Evolutionary conservation across 2,329 filamentous ascomycete genomes (phyloP).

Genomic region (Paecilomyces formosus): DNA sequence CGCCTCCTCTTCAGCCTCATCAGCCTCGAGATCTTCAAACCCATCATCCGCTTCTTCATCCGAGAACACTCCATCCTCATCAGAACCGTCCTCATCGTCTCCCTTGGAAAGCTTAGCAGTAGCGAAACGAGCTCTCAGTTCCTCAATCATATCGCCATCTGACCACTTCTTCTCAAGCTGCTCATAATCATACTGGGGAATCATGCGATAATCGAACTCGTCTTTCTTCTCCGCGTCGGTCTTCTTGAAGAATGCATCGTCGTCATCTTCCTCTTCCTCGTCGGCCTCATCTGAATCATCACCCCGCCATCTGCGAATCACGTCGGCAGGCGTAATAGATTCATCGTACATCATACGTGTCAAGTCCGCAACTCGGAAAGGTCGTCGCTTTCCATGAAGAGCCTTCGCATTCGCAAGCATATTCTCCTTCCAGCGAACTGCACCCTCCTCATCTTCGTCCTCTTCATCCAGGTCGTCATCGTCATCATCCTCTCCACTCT

Average conservation of each 20-base stretch:
- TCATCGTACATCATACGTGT: slow-evolving; percentile 85
- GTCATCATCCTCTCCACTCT: slow-evolving; percentile 40
- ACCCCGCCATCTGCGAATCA: slow-evolving; percentile 73
- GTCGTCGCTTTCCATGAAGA: slow-evolving; percentile 61
- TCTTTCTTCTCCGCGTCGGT: slow-evolving; percentile 43
- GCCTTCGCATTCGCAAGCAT: slow-evolving; percentile 66
- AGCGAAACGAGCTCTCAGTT: slow-evolving; percentile 67
- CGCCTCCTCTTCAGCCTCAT: slow-evolving; percentile 60
- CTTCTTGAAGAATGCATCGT: slow-evolving; percentile 59
- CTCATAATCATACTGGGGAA: slow-evolving; percentile 74
- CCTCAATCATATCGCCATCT: slow-evolving; percentile 67
- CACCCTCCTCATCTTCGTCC: slow-evolving; percentile 60
- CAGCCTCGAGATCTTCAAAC: slow-evolving; percentile 75
- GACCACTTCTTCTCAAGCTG: slow-evolving; percentile 81
- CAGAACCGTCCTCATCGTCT: slow-evolving; percentile 45
- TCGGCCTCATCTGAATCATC: slow-evolving; percentile 55
- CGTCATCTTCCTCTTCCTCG: slow-evolving; percentile 53
- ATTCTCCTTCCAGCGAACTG: slow-evolving; percentile 80
- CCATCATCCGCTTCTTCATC: slow-evolving; percentile 65
- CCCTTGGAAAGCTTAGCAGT: slow-evolving; percentile 54
- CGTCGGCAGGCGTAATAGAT: slow-evolving; percentile 64
- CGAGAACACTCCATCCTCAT: slow-evolving; percentile 43
- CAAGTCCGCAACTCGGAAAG: slow-evolving; percentile 74
- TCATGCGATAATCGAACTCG: slow-evolving; percentile 63
- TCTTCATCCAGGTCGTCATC: slow-evolving; percentile 38